Conservation (phyloP, 441 rosid species). For the Populus trichocarpa region DNA sequence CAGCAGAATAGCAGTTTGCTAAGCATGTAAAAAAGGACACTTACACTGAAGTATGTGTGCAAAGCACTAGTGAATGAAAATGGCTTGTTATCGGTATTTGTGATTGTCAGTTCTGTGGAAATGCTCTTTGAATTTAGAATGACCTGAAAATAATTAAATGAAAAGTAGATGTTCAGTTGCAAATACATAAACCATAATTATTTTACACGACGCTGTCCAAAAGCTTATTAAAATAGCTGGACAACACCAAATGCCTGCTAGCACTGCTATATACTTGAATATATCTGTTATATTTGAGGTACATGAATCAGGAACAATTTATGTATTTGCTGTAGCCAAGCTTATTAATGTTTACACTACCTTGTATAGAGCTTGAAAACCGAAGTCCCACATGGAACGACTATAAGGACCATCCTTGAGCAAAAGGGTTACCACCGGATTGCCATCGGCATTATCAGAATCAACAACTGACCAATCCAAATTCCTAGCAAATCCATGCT, state of each 20-base stretch:
- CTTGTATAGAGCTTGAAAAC: slow-evolving; percentile 83
- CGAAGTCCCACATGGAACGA: slow-evolving; percentile 90
- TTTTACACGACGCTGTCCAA: background rate
- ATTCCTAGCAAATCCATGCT: slow-evolving; percentile 97
- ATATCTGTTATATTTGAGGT: background rate
- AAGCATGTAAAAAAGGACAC: slow-evolving; percentile 17
- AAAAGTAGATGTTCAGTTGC: slow-evolving; percentile 10
- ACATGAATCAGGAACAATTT: background rate
- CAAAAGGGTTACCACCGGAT: slow-evolving; percentile 67
- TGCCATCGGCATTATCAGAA: slow-evolving; percentile 60
- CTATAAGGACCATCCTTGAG: slow-evolving; percentile 83
- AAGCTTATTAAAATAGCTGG: background rate
- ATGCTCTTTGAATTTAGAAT: slow-evolving; percentile 58
- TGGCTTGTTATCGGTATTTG: slow-evolving; percentile 72
- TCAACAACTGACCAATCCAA: slow-evolving; percentile 85
- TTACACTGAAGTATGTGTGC: slow-evolving; percentile 85
- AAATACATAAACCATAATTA: background rate
- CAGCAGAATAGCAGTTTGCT: slow-evolving; percentile 5
- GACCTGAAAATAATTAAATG: slow-evolving; percentile 44
- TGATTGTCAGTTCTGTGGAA: slow-evolving; percentile 71
- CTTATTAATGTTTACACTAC: slow-evolving; percentile 18
- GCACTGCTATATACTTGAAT: background rate
- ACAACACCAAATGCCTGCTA: background rate
- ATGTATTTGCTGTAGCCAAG: background rate
- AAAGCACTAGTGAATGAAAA: slow-evolving; percentile 79